Percentiles rank a stretch among this genome's conserved stretches.
Conservation (phyloP, 1,139 yeast species). For the Lodderomyces pseudojiufengensis region DNA sequence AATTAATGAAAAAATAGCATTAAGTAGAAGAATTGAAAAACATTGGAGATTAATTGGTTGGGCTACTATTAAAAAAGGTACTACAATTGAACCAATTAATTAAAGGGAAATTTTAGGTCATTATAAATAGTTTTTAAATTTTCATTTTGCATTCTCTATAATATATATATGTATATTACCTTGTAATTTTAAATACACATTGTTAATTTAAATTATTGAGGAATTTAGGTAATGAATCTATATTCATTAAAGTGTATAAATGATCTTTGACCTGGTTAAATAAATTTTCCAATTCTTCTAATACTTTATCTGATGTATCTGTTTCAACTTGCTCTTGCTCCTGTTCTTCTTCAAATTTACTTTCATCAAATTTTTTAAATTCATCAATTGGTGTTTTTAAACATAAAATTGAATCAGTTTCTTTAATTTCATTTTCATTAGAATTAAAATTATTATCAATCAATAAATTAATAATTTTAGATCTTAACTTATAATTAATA, state of each 20-base stretch:
- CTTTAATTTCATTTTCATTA: background rate
- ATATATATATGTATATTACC: too few relatives aligned
- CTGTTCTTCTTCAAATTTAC: background rate
- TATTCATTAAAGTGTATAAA: slow-evolving; percentile 61
- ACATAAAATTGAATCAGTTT: slow-evolving; percentile 4
- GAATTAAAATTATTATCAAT: slow-evolving; percentile 13
- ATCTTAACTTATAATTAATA: slow-evolving; percentile 57
- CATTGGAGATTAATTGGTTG: slow-evolving; percentile 99
- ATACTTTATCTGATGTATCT: background rate
- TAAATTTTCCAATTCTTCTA: slow-evolving; percentile 1
- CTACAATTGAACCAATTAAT: slow-evolving; percentile 69
- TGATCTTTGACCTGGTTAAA: slow-evolving; percentile 19
- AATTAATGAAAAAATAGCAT: slow-evolving; percentile 95
- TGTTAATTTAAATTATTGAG: slow-evolving; percentile 25
- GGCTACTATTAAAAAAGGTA: slow-evolving; percentile 98
- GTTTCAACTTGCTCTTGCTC: background rate
- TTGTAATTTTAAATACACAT: too few relatives aligned
- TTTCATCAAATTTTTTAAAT: background rate
- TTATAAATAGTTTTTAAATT: background rate
- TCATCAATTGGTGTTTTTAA: slow-evolving; percentile 11
- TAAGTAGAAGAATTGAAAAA: slow-evolving; percentile 98
- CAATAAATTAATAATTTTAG: slow-evolving; percentile 45
- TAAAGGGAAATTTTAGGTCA: slow-evolving; percentile 2
- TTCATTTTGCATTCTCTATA: background rate
- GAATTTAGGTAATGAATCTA: slow-evolving; percentile 73